Percentiles rank a stretch among this genome's conserved stretches.
Evolutionary conservation across 2,329 filamentous ascomycete genomes (phyloP).

Genomic region (Aphanoascus verrucosus): DNA sequence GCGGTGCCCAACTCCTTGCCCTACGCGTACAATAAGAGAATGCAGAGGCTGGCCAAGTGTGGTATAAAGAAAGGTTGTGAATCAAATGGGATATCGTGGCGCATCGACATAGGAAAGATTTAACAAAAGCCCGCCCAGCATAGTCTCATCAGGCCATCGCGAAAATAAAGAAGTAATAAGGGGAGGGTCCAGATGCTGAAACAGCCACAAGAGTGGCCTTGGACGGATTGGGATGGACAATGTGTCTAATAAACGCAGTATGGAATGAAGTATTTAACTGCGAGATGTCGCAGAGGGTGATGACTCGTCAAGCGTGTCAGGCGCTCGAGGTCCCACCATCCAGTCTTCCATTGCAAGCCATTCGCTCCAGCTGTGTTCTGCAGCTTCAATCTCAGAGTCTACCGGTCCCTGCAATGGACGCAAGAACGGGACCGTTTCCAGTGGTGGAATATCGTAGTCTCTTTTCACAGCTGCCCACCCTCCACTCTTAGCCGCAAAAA

Average conservation of each 20-base stretch:
- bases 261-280: constrained; percentile 13
- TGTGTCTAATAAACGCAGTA: not conserved
- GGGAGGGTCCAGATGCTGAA: not conserved
- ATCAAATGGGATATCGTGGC: not conserved
- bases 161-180: not conserved
- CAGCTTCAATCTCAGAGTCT: constrained; percentile 68
- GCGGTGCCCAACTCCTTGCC: too few relatives aligned
- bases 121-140: not conserved
- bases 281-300: constrained; percentile 28
- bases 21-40: not conserved
- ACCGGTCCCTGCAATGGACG: constrained; percentile 66
- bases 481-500: constrained; percentile 88
- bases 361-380: constrained; percentile 80
- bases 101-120: not conserved
- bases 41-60: not conserved
- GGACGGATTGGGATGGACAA: not conserved
- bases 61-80: not conserved
- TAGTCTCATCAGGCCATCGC: not conserved
- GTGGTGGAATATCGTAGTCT: constrained; percentile 74
- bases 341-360: constrained; percentile 97
- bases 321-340: constrained; percentile 83
- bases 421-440: constrained; percentile 79
- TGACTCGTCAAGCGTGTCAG: constrained; percentile 36
- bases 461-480: constrained; percentile 82
- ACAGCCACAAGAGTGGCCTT: not conserved